A percentile compares a stretch with the other conserved stretches of the same genome.
These are phyloP conservation scores for Candida corydali DNA, from an alignment of 805 yeast genomes.

Conservation along the genomic window DNA sequence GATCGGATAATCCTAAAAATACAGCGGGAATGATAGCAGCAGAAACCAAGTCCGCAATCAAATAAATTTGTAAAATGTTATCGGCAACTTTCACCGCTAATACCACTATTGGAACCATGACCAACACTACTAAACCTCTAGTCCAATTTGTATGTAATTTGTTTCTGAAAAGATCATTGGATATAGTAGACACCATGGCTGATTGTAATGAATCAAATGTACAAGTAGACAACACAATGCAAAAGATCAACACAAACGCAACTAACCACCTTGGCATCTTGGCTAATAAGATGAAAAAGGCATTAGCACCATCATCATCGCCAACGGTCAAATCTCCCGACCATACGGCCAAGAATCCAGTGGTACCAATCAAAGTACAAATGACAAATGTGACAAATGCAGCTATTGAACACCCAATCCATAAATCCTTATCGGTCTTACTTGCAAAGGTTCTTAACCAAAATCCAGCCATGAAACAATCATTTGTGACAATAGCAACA, in stretches of 20 bases:
- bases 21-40: slow-evolving; percentile 82
- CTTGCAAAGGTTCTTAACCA: slow-evolving; percentile 96
- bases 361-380: slow-evolving; percentile 69
- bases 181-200: slow-evolving; percentile 81
- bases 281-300: slow-evolving; percentile 67
- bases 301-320: slow-evolving; percentile 57
- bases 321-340: slow-evolving; percentile 57
- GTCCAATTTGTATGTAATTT: slow-evolving; percentile 62
- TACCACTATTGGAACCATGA: slow-evolving; percentile 84
- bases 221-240: slow-evolving; percentile 74
- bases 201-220: slow-evolving; percentile 87
- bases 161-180: slow-evolving; percentile 87
- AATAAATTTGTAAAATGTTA: slow-evolving; percentile 77
- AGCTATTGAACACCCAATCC: slow-evolving; percentile 74
- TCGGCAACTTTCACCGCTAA: slow-evolving; percentile 81
- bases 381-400: slow-evolving; percentile 60
- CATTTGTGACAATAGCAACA: slow-evolving; percentile 86
- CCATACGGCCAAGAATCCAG: slow-evolving; percentile 92
- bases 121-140: slow-evolving; percentile 63
- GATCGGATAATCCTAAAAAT: slow-evolving; percentile 69
- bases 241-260: slow-evolving; percentile 76
- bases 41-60: slow-evolving; percentile 87
- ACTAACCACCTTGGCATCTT: slow-evolving; percentile 82
- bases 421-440: slow-evolving; percentile 66
- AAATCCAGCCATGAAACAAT: slow-evolving; percentile 85